Evolutionary conservation across 805 yeast species (phyloP), one percentile per base, ranked within the genome.

Genomic region (Kodamaea jinghongensis): DNA sequence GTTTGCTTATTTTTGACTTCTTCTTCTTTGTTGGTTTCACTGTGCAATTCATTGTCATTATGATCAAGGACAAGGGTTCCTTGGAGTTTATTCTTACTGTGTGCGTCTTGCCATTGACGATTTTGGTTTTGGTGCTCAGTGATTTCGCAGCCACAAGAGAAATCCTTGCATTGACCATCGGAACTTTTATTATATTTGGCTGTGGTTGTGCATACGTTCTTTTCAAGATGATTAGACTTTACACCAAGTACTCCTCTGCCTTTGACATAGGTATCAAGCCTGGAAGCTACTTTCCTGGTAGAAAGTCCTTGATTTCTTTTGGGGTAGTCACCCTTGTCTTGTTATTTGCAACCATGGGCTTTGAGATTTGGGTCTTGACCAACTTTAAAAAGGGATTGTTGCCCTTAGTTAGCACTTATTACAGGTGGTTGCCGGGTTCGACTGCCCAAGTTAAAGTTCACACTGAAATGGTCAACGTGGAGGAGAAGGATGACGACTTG

Each of bases 21-120:
- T 74, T 72, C 61, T 74, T 72, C 56, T 73, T 74, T 43, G 51
- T 73, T 16, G 78, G 75, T 2, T 73, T 73, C 54, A 71, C 77
- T 2, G 58, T 73, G 20, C 79, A 74, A 48, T 74, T 71, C 46
- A 52, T 70, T 16, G 74, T 71, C 31, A 70, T 73, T 28, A 69
- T 74, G 57, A 55, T 72, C 10, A 48, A 56, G 29, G 54, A 59
- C 17, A 59, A 54, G 39, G 38, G 45, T 4, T 70, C 71, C 11
- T 57, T 54, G 14, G 78, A 74, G 49, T 73, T 74, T 47, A 71
- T 63, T 4, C 52, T 74, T 17, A 74, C 79, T 0, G 60, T 72
- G 26, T 59, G 65, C 12, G 73, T 71, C 32, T 55, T 73, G 13
- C 78, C 78, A 2, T 43, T 68, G 17, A 70, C 78, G 3, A 48